Conservation (phyloP, 371 early-diverging fungal species). For the Mycotypha africana region DNA sequence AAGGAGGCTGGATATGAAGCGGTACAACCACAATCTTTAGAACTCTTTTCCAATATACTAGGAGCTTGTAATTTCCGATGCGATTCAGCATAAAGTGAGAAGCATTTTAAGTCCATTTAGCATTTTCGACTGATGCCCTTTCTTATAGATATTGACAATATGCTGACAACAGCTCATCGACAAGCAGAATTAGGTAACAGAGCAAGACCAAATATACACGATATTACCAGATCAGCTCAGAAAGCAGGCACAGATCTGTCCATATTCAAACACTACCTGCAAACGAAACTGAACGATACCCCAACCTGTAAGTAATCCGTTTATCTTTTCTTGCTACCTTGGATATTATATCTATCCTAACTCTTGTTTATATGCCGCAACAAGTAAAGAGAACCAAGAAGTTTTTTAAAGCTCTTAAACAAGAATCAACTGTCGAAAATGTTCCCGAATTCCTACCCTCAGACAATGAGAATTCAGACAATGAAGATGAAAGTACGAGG, state of each 20-base stretch:
- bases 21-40: constrained; percentile 40
- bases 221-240: constrained; percentile 43
- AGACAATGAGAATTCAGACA: constrained; percentile 41
- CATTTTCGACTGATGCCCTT: too few relatives aligned
- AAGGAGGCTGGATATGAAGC: constrained; percentile 47
- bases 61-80: constrained; percentile 45
- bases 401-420: constrained; percentile 16
- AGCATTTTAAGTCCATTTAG: too few relatives aligned
- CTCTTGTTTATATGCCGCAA: too few relatives aligned
- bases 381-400: constrained; percentile 11
- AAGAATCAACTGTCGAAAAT: constrained; percentile 23
- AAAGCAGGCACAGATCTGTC: constrained; percentile 26
- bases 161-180: constrained; percentile 38
- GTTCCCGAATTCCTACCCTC: constrained; percentile 37
- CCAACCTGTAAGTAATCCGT: constrained; percentile 13
- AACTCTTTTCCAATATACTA: constrained; percentile 33
- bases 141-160: constrained; percentile 45
- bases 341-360: too few relatives aligned
- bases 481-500: constrained; percentile 25
- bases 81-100: not conserved
- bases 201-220: constrained; percentile 47
- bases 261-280: constrained; percentile 30
- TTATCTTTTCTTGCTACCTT: not conserved
- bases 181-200: constrained; percentile 52
- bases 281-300: constrained; percentile 9